A percentile compares a stretch with the other conserved stretches of the same genome.
Conservation (phyloP, 1,284 basidiomycete species). For the Hemileia vastatrix region DNA sequence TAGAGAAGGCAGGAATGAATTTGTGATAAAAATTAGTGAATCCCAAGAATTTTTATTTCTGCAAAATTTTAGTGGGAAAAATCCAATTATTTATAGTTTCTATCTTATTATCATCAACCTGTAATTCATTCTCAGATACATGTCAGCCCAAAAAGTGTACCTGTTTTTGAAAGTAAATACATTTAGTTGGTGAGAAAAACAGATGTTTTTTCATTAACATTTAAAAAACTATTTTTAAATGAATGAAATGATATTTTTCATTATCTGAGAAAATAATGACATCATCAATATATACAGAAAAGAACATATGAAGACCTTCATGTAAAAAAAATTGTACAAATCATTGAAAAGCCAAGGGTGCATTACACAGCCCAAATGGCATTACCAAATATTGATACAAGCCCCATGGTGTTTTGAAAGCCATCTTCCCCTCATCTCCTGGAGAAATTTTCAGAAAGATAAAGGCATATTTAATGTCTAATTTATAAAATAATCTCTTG, state of each 20-base stretch:
- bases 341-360: conserved; percentile 7
- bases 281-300: conserved; percentile 16
- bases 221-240: not conserved
- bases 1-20: conserved; percentile 6
- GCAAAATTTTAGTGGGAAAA: not conserved
- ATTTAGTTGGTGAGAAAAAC: not conserved
- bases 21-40: conserved; percentile 7
- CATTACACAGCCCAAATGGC: conserved; percentile 8
- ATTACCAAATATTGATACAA: conserved; percentile 8
- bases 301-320: conserved; percentile 8
- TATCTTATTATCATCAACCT: not conserved
- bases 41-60: not conserved
- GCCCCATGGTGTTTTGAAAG: conserved; percentile 10
- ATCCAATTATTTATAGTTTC: not conserved
- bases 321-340: conserved; percentile 10
- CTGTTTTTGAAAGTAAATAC: not conserved
- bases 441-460: conserved; percentile 3
- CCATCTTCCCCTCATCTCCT: conserved; percentile 7
- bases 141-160: not conserved
- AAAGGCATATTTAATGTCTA: conserved; percentile 10
- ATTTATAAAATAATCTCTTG: conserved; percentile 11
- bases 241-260: not conserved
- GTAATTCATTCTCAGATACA: not conserved
- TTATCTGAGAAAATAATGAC: conserved; percentile 9
- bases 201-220: not conserved